These are phyloP conservation scores for Plasmodium gonderi DNA, from an alignment of 169 alveolate species.

Conservation along the genomic window DNA sequence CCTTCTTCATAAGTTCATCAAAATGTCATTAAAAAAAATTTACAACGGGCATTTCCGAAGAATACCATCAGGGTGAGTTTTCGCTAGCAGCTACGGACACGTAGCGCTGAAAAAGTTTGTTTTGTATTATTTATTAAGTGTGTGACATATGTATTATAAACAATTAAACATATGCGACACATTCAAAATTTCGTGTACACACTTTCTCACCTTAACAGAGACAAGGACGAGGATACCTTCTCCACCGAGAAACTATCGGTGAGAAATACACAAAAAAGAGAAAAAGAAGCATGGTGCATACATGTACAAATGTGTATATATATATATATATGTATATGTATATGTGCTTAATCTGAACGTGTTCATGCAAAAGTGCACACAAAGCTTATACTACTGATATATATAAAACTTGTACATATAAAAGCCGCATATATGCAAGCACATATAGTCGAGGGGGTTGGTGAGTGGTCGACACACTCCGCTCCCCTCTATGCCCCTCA, in stretches of 20 bases:
- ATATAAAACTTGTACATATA: too few relatives aligned
- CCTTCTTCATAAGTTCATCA: background rate
- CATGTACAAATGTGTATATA: background rate
- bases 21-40: slow-evolving; percentile 51
- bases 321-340: background rate
- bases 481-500: too few relatives aligned
- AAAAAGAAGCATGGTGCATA: background rate
- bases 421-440: background rate
- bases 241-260: slow-evolving; percentile 1
- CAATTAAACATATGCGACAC: background rate
- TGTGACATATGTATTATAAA: background rate
- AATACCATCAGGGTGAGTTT: slow-evolving; percentile 47
- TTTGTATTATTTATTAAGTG: background rate
- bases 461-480: too few relatives aligned
- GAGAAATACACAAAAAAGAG: background rate
- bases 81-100: background rate
- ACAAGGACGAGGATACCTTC: background rate
- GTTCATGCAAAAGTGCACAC: too few relatives aligned
- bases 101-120: background rate
- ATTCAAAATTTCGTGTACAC: background rate
- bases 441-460: too few relatives aligned
- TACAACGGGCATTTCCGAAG: slow-evolving; percentile 73
- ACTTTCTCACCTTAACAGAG: background rate
- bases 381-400: too few relatives aligned
- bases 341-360: too few relatives aligned